Evolutionary conservation across 805 yeast genomes (phyloP).

Genomic region (Ogataea kodamae): DNA sequence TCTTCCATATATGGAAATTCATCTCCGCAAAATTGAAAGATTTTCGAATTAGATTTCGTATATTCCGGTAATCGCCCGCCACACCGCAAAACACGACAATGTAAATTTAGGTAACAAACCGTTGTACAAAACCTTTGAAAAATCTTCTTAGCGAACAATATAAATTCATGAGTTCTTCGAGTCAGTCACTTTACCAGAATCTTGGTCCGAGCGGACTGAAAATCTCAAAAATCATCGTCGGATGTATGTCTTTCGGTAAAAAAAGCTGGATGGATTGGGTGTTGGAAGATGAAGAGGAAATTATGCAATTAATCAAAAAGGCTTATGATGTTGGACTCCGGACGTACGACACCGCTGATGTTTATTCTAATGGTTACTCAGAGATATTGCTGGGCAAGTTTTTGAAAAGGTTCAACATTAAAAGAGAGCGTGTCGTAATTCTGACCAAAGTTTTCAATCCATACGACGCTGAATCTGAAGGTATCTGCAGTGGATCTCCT

Average conservation of each 20-base stretch:
- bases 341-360: constrained; percentile 51
- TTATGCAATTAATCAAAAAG: constrained; percentile 42
- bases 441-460: constrained; percentile 43
- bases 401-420: constrained; percentile 46
- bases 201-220: constrained; percentile 37
- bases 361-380: constrained; percentile 45
- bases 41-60: too few species aligned
- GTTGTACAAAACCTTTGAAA: too few species aligned
- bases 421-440: constrained; percentile 54
- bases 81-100: too few species aligned
- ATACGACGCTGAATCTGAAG: constrained; percentile 25
- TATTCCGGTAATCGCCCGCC: too few species aligned
- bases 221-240: constrained; percentile 47
- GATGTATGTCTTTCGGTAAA: constrained; percentile 53
- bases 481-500: constrained; percentile 19
- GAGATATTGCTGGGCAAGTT: constrained; percentile 52
- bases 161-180: too few species aligned
- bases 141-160: too few species aligned
- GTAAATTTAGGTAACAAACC: too few species aligned
- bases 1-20: too few species aligned
- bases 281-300: constrained; percentile 44
- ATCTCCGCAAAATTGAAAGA: too few species aligned
- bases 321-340: constrained; percentile 46
- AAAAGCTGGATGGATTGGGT: constrained; percentile 44
- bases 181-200: too few species aligned